Conservation (phyloP, 2,329 filamentous ascomycete species). For the Periconia digitata region DNA sequence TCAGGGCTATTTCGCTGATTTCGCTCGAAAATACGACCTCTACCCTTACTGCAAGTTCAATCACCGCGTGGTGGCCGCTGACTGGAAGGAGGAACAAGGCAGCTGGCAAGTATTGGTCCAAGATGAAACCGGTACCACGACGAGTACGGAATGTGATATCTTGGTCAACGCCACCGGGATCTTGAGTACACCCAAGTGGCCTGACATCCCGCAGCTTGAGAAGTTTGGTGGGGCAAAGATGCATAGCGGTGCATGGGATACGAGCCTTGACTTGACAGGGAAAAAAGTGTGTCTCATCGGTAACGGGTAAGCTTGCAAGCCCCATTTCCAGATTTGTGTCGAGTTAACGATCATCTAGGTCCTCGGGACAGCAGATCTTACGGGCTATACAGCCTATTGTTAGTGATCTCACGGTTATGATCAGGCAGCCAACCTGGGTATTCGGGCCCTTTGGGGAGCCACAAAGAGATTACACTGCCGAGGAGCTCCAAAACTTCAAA, state of each 20-base stretch:
- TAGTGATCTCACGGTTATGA: constrained; percentile 47
- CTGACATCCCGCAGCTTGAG: constrained; percentile 36
- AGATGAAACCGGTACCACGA: constrained; percentile 5
- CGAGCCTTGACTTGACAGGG: constrained; percentile 45
- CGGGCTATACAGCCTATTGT: constrained; percentile 45
- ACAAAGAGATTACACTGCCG: too few relatives aligned
- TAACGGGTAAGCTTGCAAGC: constrained; percentile 30
- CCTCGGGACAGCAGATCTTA: constrained; percentile 53
- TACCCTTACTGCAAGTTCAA: constrained; percentile 20
- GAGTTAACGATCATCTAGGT: neutral
- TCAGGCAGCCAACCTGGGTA: constrained; percentile 50
- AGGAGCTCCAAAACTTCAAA: too few relatives aligned
- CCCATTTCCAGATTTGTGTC: neutral
- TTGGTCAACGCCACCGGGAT: constrained; percentile 22
- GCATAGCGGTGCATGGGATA: constrained; percentile 56
- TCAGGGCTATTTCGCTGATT: constrained; percentile 35
- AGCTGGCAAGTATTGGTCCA: constrained; percentile 29
- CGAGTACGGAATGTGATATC: constrained; percentile 15
- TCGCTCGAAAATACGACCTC: constrained; percentile 36
- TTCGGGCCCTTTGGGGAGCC: too few relatives aligned
- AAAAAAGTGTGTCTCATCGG: constrained; percentile 55
- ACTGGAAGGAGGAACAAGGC: constrained; percentile 24
- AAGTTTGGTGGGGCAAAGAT: constrained; percentile 52
- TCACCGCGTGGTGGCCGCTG: constrained; percentile 19
- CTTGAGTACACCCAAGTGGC: constrained; percentile 12